Percentiles rank a stretch among this genome's conserved stretches.
These are phyloP conservation scores for Cardiospermum halicacabum DNA, from an alignment of 345 rosid genomes.

Conservation along the genomic window DNA sequence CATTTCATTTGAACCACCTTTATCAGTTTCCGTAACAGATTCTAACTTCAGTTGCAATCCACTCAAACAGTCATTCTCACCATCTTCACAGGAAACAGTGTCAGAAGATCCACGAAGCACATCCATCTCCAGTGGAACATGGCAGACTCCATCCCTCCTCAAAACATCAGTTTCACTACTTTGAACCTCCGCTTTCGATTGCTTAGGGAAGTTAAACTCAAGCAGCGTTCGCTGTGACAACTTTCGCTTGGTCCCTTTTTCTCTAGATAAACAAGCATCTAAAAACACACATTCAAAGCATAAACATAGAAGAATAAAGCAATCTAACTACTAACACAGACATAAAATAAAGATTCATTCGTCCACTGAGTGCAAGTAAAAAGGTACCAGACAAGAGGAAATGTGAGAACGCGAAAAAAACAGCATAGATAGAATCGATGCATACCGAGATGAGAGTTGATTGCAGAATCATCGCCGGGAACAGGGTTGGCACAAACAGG, in stretches of 20 bases:
- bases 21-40: conserved; percentile 2
- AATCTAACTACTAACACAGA: neutral
- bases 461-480: conserved; percentile 32
- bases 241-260: conserved; percentile 68
- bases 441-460: conserved; percentile 69
- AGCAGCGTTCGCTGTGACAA: conserved; percentile 77
- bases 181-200: conserved; percentile 18
- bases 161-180: conserved; percentile 20
- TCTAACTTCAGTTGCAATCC: neutral
- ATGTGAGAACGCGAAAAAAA: no score
- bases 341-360: neutral
- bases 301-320: neutral
- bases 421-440: no score
- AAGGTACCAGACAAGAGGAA: no score
- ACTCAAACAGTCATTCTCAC: neutral
- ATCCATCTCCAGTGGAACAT: conserved; percentile 3
- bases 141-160: conserved; percentile 5
- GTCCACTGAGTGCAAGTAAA: no score
- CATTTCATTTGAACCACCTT: conserved; percentile 11
- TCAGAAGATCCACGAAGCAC: conserved; percentile 9
- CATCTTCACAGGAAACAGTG: conserved; percentile 14
- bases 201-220: conserved; percentile 47
- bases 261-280: conserved; percentile 50
- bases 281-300: conserved; percentile 18
- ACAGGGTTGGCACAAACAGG: conserved; percentile 48